Conservation (phyloP, 1,139 yeast species). For the Yamadazyma triangularis region DNA sequence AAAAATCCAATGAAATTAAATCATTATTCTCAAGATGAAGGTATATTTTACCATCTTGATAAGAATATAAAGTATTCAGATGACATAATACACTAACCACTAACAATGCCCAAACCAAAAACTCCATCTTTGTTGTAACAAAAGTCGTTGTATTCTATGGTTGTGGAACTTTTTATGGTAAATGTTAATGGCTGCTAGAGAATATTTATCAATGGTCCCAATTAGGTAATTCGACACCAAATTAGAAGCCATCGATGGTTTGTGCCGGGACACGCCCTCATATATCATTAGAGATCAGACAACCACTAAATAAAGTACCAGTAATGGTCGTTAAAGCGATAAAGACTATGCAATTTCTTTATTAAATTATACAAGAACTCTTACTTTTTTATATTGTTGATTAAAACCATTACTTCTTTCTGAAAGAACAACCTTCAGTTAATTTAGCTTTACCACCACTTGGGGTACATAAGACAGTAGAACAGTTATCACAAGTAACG, state of each 20-base stretch:
- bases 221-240: constrained; percentile 4
- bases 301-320: no score
- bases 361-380: constrained; percentile 10
- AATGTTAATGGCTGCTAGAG: no score
- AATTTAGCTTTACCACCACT: constrained; percentile 99
- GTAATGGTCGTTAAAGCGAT: no score
- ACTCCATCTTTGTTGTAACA: neutral
- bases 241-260: no score
- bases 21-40: constrained; percentile 35
- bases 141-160: no score
- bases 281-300: no score
- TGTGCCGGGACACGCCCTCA: no score
- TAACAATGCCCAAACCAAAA: neutral
- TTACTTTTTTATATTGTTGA: neutral
- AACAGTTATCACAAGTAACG: constrained; percentile 98
- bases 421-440: constrained; percentile 99
- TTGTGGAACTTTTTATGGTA: no score
- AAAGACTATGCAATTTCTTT: neutral
- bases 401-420: constrained; percentile 75
- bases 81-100: neutral
- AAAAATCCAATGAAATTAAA: constrained; percentile 30
- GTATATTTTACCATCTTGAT: constrained; percentile 29
- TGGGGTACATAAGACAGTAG: constrained; percentile 98
- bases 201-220: constrained; percentile 5
- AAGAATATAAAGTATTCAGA: constrained; percentile 38